Evolutionary conservation across 345 rosid species (phyloP), one percentile per base, ranked within the genome.

Genomic region (Schrenkiella parvula): DNA sequence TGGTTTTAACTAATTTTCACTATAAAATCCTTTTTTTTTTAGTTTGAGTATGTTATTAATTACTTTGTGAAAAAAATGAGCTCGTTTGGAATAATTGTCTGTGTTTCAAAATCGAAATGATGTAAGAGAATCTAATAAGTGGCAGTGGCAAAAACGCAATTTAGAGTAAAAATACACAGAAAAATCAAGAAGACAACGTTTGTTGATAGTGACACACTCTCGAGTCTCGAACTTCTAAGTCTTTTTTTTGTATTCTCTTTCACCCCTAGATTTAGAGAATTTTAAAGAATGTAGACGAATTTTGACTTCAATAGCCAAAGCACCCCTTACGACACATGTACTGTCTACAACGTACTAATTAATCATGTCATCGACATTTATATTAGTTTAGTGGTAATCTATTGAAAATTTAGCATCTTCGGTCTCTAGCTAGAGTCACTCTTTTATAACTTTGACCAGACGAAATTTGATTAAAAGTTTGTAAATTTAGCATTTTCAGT

Each of bases 231-330:
- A 44, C 57, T 44, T 63, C 47, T 8, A 9, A 28, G 17, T 6
- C 15, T 59, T 64, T 66, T 66, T 72, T 13, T 15, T 17, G 59
- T 29, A 57, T 46, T 66, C 51, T 56, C 66, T 12, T 15, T 39
- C 46, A 56, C 62, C 63, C 51, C 21, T 57, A 48, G 66, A 38
- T 35, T 71, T 34, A 23, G 9, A 66, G 67, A 47, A 29, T 23
- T 2, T 32, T 50, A 14, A 38, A 61, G 64, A 51, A n/a, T 13
- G 46, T 72, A 13, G 11, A 63, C 29, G 54, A 25, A 42, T 64
- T 39, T 72, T 53, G 70, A 53, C 76, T 72, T 42, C 11, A 12
- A 72, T 64, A 53, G 39, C 55, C 56, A 22, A 43, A 54, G 41
- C 50, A 47, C 32, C 64, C 53, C 34, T 68, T 25, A 25, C 31